phyloP scores from a whole-genome alignment of 257 asterid species.

The Penstemon eatonii region DNA sequence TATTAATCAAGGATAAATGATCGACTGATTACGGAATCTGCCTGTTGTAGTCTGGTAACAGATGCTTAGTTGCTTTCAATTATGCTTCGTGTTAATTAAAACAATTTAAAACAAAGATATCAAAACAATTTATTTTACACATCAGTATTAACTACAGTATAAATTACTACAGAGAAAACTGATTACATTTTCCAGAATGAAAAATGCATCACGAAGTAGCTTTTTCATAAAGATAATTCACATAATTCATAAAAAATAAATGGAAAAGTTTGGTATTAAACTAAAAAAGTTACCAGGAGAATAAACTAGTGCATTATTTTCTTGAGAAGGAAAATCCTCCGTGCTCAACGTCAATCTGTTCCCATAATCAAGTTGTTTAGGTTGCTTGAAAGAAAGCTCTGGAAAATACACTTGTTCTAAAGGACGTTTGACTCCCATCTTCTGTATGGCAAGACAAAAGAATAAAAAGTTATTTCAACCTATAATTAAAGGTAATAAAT shows the following conservation, averaged over 20 bases:
- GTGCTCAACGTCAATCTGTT: constrained; percentile 27
- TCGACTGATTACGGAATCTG: neutral
- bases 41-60: constrained; percentile 16
- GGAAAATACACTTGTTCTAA: constrained; percentile 50
- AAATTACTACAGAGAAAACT: constrained; percentile 4
- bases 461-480: neutral
- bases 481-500: neutral
- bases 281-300: constrained; percentile 41
- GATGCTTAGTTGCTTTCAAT: neutral
- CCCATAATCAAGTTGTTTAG: constrained; percentile 44
- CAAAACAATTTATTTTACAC: neutral
- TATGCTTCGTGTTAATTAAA: neutral
- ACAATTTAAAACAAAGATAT: neutral
- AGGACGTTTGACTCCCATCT: constrained; percentile 73
- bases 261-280: neutral
- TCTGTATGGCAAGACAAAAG: constrained; percentile 29
- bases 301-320: constrained; percentile 26
- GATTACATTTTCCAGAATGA: constrained; percentile 11
- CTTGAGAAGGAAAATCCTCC: constrained; percentile 32
- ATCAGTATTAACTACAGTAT: neutral
- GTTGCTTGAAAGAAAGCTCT: constrained; percentile 62
- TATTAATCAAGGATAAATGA: neutral
- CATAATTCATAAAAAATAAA: neutral
- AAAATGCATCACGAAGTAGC: neutral
- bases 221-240: neutral